Conservation (phyloP, 345 rosid genomes). For the Kandelia obovata region DNA sequence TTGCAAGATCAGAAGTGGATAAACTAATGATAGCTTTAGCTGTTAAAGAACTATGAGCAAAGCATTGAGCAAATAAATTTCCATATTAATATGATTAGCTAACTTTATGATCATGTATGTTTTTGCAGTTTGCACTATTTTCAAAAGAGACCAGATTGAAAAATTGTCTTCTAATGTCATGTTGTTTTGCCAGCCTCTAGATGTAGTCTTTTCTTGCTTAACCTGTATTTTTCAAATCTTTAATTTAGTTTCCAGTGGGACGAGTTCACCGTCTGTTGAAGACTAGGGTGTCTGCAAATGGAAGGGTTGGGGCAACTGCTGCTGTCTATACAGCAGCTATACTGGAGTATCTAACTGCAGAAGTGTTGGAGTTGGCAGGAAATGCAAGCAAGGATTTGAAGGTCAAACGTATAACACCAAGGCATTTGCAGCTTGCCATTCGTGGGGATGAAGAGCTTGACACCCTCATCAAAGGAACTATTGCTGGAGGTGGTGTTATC, state of each 20-base stretch:
- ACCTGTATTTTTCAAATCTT: not conserved
- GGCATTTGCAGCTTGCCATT: slow-evolving; percentile 36
- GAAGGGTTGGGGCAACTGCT: slow-evolving; percentile 34
- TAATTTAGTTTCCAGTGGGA: slow-evolving; percentile 29
- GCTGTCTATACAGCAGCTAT: slow-evolving; percentile 33
- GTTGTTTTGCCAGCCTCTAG: too few species aligned
- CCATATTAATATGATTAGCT: too few species aligned
- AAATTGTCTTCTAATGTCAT: not conserved
- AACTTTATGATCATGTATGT: not conserved
- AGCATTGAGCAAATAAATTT: too few species aligned
- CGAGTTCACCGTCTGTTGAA: slow-evolving; percentile 30
- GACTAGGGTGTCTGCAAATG: slow-evolving; percentile 28
- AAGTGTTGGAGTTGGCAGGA: slow-evolving; percentile 34
- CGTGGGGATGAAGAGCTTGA: slow-evolving; percentile 34
- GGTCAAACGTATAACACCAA: slow-evolving; percentile 33
- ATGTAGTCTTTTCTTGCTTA: not conserved
- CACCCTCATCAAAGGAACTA: slow-evolving; percentile 32
- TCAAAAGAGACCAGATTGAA: not conserved
- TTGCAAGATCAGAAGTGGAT: too few species aligned
- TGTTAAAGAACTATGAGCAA: too few species aligned
- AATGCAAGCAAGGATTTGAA: slow-evolving; percentile 34
- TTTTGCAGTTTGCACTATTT: not conserved
- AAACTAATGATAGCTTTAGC: too few species aligned
- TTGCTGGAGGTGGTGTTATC: slow-evolving; percentile 33
- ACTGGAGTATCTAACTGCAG: slow-evolving; percentile 28